phyloP scores from a whole-genome alignment of 495 filamentous ascomycete species.

The Hypoxylon fragiforme region DNA sequence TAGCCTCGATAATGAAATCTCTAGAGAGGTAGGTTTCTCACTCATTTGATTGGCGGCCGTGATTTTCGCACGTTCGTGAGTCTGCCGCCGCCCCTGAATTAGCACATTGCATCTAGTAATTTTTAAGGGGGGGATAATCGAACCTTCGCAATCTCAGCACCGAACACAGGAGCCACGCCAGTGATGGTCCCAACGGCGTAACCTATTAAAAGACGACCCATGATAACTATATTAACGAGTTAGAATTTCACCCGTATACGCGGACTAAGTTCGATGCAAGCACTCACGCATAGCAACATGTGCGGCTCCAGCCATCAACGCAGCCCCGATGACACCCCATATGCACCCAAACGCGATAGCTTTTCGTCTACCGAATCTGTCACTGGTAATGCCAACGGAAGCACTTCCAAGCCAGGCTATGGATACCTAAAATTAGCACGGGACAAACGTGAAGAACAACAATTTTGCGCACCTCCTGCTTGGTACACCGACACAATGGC shows the following conservation, averaged over 20 bases:
- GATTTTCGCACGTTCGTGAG: slow-evolving; percentile 52
- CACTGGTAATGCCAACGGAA: slow-evolving; percentile 49
- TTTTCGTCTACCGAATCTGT: slow-evolving; percentile 49
- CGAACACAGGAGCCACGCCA: slow-evolving; percentile 53
- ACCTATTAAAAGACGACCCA: slow-evolving; percentile 56
- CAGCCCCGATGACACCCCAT: slow-evolving; percentile 51
- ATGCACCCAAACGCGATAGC: slow-evolving; percentile 54
- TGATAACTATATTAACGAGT: slow-evolving; percentile 43
- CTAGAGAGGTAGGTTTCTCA: slow-evolving; percentile 2
- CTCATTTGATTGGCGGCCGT: slow-evolving; percentile 49
- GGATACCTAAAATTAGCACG: slow-evolving; percentile 23
- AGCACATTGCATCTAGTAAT: slow-evolving; percentile 34
- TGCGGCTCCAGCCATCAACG: slow-evolving; percentile 54
- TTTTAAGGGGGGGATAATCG: slow-evolving; percentile 33
- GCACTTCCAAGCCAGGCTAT: slow-evolving; percentile 57
- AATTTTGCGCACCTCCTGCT: slow-evolving; percentile 29
- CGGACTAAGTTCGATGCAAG: neutral
- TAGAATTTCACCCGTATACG: neutral
- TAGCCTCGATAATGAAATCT: neutral
- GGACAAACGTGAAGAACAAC: slow-evolving; percentile 14
- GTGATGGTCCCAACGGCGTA: slow-evolving; percentile 56
- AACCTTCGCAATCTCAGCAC: slow-evolving; percentile 44
- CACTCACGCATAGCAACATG: slow-evolving; percentile 52
- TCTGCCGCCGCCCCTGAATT: slow-evolving; percentile 44
- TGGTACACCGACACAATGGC: slow-evolving; percentile 57